Conservation (phyloP, 2,329 filamentous ascomycete species). For the Hymenoscyphus fructigenus region DNA sequence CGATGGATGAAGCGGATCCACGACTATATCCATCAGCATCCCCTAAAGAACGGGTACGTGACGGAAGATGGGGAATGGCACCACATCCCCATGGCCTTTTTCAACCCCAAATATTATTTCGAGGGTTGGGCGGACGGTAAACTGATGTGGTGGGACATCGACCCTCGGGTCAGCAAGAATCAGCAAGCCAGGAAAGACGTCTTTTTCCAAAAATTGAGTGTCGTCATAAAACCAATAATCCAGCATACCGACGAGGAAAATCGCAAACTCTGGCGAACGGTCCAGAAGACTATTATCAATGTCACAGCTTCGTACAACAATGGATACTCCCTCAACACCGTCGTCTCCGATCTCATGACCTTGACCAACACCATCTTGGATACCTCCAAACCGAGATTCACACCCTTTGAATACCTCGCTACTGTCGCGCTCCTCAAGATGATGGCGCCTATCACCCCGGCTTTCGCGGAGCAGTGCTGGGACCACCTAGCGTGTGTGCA, state of each 20-base stretch:
- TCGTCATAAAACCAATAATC: background rate
- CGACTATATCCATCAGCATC: slow-evolving; percentile 19
- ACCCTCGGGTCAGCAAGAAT: too few species aligned
- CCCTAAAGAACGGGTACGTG: background rate
- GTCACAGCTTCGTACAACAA: slow-evolving; percentile 68
- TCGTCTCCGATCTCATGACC: slow-evolving; percentile 79
- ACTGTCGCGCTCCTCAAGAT: slow-evolving; percentile 63
- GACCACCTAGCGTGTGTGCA: slow-evolving; percentile 45
- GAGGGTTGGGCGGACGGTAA: background rate
- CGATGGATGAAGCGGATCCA: slow-evolving; percentile 72
- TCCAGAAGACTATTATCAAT: slow-evolving; percentile 65
- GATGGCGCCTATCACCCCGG: slow-evolving; percentile 77
- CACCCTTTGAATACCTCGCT: slow-evolving; percentile 41
- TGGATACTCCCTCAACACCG: slow-evolving; percentile 77
- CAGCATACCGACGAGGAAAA: background rate
- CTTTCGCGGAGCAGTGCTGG: slow-evolving; percentile 82
- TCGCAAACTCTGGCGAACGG: slow-evolving; percentile 56
- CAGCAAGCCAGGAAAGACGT: background rate
- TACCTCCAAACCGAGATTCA: background rate
- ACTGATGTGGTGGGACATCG: background rate
- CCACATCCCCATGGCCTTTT: background rate
- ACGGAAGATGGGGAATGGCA: background rate
- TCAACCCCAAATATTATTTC: background rate
- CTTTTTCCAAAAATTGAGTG: background rate
- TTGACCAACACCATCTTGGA: slow-evolving; percentile 69